Evolutionary conservation across 163 green algal genomes (phyloP).

Genomic region (Prototheca cutis): DNA sequence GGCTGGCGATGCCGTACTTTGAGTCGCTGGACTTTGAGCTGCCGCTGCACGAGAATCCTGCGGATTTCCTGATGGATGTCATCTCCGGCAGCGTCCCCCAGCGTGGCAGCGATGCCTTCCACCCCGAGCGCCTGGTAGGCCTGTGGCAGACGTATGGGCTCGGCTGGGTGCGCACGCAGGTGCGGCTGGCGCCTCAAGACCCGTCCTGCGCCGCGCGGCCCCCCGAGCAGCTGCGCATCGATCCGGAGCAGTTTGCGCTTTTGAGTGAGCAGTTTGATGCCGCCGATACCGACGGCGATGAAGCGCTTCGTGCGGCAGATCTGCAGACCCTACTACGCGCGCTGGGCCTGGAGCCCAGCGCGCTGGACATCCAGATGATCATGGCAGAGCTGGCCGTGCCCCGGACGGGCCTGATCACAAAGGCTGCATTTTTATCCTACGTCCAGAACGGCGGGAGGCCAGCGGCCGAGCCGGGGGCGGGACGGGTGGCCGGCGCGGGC

Average conservation of each 20-base stretch:
- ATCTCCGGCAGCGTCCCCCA: conserved; percentile 42
- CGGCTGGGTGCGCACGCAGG: conserved; percentile 28
- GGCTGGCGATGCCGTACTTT: conserved; percentile 57
- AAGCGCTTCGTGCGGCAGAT: conserved; percentile 4
- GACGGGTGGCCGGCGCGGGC: neutral
- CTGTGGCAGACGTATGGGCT: conserved; percentile 34
- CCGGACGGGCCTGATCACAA: conserved; percentile 3
- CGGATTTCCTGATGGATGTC: conserved; percentile 70
- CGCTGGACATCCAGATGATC: conserved; percentile 23
- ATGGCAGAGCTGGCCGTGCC: conserved; percentile 25
- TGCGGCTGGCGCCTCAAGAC: conserved; percentile 6
- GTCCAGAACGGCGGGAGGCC: conserved; percentile 19
- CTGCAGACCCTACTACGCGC: conserved; percentile 19
- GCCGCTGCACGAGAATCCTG: conserved; percentile 62
- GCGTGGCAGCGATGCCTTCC: conserved; percentile 14
- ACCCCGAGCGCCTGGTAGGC: conserved; percentile 24
- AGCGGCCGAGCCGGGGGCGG: neutral
- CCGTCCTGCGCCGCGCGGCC: neutral
- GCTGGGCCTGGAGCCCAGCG: conserved; percentile 34
- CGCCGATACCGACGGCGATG: conserved; percentile 20
- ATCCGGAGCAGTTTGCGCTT: conserved; percentile 35
- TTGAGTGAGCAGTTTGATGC: conserved; percentile 34
- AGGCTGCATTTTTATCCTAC: conserved; percentile 30
- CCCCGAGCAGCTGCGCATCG: conserved; percentile 10
- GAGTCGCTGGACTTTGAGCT: conserved; percentile 48